Conservation (phyloP, 192 early-diverging fungal genomes). For the Backusella morwellensis region DNA sequence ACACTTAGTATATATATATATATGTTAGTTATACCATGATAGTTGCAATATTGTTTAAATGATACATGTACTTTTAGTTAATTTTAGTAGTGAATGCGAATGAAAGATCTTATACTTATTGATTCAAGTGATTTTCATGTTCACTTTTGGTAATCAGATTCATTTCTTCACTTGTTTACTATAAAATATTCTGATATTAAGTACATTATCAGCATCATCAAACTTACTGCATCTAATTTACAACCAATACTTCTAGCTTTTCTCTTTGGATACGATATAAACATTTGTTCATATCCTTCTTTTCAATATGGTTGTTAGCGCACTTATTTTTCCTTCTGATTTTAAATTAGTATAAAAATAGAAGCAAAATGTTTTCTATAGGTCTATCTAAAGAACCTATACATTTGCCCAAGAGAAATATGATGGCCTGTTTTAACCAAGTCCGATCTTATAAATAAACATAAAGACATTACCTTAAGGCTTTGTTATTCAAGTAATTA, state of each 20-base stretch:
- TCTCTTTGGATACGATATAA: neutral
- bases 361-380: neutral
- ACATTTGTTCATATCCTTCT: neutral
- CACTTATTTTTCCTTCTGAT: neutral
- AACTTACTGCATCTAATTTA: neutral
- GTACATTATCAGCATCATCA: neutral
- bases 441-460: neutral
- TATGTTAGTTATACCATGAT: neutral
- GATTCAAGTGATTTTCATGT: neutral
- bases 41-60: neutral
- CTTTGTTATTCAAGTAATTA: neutral
- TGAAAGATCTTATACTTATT: neutral
- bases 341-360: neutral
- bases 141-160: neutral
- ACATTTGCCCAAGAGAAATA: neutral
- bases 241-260: neutral
- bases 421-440: neutral
- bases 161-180: neutral
- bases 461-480: too few relatives aligned
- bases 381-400: neutral
- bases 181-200: neutral
- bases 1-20: neutral
- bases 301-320: neutral
- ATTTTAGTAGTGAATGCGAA: neutral
- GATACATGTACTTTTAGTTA: neutral